Evolutionary conservation across 1,284 basidiomycete genomes (phyloP), one percentile per base, ranked within the genome.

Genomic region (Flammula alnicola): DNA sequence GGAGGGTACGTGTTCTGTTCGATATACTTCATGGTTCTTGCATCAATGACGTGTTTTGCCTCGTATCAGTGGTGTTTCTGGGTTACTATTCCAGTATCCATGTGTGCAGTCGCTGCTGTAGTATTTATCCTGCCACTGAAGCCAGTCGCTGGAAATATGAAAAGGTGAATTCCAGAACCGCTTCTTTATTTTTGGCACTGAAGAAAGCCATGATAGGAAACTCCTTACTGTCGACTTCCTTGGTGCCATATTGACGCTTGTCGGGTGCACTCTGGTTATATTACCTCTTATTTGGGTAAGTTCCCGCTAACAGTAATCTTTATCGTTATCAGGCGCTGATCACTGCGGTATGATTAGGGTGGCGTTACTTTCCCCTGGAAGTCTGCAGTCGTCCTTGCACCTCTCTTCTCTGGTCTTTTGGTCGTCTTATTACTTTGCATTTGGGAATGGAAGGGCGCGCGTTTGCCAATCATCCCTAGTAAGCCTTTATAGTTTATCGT

Each of bases 241-340:
- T 19, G 88, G 88, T 0, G 74, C 79, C 0, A 48, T 74, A 1
- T 65, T 90, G 14, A 84, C 83, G 0, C 74, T 90, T 6, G 71
- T 71, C 1, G 86, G 79, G n/a, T 83, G 84, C 27, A 73, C 80
- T 4, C 69, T 88, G 5, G 64, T 91, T 16, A 76, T 89, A 33
- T 71, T 91, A 10, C 86, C 86, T 0, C 73, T 91, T 14, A 88
- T 88, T 29, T 91, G 88, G 80, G 88, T 87, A 64, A 48, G 73
- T 62, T n/a, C 16, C 11, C 40, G 9, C 27, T 14, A 11, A 17
- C 7, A 23, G 10, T 32, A 14, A n/a, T n/a, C 14, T 20, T 40
- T 49, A n/a, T n/a, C 31, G 54, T 40, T 35, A 45, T 39, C 44
- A 42, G 23, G 12, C 22, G 42, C 8, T 51, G 17, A 39, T 31